Evolutionary conservation across 2,329 filamentous ascomycete species (phyloP).

Genomic region (Albifimbria verrucaria): DNA sequence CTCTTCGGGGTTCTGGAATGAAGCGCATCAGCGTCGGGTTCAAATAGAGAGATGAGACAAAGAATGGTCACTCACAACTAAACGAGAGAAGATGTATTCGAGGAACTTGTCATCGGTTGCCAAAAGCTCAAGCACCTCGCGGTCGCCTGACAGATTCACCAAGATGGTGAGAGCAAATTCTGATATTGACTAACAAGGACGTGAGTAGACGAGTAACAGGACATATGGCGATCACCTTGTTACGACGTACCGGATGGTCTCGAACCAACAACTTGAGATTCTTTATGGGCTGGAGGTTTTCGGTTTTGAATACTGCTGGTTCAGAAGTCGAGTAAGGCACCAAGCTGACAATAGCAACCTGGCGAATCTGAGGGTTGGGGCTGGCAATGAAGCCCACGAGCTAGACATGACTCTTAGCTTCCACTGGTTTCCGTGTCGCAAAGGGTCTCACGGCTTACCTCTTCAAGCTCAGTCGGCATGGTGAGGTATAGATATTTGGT

Average conservation of each 20-base stretch:
- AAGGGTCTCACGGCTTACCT: conserved; percentile 44
- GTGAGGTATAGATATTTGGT: conserved; percentile 24
- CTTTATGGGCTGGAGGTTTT: conserved; percentile 73
- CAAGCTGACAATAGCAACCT: conserved; percentile 80
- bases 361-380: conserved; percentile 85
- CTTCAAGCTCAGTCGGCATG: conserved; percentile 76
- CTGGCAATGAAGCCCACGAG: conserved; percentile 91
- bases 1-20: conserved; percentile 64
- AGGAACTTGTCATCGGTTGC: conserved; percentile 79
- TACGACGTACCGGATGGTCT: conserved; percentile 69
- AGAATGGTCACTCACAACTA: conserved; percentile 59
- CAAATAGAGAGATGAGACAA: neutral
- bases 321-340: conserved; percentile 76
- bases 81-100: conserved; percentile 65
- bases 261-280: conserved; percentile 83
- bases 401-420: conserved; percentile 37
- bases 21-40: conserved; percentile 4
- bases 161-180: conserved; percentile 89
- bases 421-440: neutral
- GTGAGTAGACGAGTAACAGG: neutral
- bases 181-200: conserved; percentile 66
- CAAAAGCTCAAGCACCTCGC: conserved; percentile 68
- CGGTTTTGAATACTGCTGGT: conserved; percentile 77
- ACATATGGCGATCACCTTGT: no score
- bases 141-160: conserved; percentile 78